Conservation (phyloP, 2,329 filamentous ascomycete genomes). For the Thermothelomyces thermophilus region DNA sequence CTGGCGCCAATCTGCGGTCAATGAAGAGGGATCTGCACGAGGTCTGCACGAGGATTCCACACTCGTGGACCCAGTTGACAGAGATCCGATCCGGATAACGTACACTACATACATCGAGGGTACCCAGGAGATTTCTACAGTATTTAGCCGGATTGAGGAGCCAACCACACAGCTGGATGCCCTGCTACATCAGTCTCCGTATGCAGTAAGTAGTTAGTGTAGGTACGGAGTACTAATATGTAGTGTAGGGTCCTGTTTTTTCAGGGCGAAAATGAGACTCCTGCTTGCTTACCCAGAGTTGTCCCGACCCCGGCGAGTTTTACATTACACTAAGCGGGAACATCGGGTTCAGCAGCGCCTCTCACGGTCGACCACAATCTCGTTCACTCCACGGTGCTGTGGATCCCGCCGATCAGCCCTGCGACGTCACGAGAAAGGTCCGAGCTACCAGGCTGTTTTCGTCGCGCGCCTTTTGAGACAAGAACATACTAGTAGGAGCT, state of each 20-base stretch:
- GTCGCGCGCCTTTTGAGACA: too few relatives aligned
- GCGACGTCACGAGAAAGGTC: too few relatives aligned
- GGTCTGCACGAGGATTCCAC: constrained; percentile 11
- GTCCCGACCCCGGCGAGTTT: neutral
- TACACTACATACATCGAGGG: neutral
- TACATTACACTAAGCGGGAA: neutral
- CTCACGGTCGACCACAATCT: too few relatives aligned
- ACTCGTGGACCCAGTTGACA: neutral
- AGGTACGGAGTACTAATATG: too few relatives aligned
- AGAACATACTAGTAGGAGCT: too few relatives aligned
- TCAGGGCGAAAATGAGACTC: neutral
- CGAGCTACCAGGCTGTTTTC: too few relatives aligned
- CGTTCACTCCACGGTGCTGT: too few relatives aligned
- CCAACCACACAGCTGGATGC: neutral
- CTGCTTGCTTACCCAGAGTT: neutral
- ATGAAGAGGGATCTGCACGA: constrained; percentile 7
- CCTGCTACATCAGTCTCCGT: neutral
- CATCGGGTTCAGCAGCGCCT: neutral
- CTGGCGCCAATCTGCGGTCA: neutral
- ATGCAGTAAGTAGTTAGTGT: too few relatives aligned
- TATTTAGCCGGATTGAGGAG: neutral
- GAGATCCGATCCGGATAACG: constrained; percentile 9
- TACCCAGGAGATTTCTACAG: neutral
- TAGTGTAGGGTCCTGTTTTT: too few relatives aligned
- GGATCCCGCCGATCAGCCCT: too few relatives aligned